Evolutionary conservation across 371 early-diverging fungal species (phyloP), one percentile per base, ranked within the genome.

Genomic region (Actinomucor elegans): DNA sequence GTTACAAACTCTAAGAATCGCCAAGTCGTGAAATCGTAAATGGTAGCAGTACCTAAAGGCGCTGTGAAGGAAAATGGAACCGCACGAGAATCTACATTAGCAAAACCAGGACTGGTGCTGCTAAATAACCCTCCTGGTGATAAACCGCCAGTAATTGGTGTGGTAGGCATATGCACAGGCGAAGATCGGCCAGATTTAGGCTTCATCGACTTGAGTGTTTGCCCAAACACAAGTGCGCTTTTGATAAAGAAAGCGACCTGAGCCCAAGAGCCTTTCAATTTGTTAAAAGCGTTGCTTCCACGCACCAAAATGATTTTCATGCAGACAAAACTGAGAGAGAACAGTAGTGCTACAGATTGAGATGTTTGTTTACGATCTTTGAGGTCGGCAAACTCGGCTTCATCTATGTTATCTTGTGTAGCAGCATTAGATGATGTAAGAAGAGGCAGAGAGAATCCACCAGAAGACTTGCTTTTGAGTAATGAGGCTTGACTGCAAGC

Each of bases 281-380:
- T 73, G 49, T 75, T 67, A 57, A 70, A 71, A 28, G 69, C 75
- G 41, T 37, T 66, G 35, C 52, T 61, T 10, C 76, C 79, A 4
- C 84, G 72, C 2, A 84, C 70, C 18, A 84, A 50, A 32, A 84
- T 78, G n/a, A 80, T 69, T 38, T 82, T 74, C 45, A 84, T 61
- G 0, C 82, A 81, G 2, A 75, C 69, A 46, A 84, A 79, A 51
- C 82, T 71, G 1, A 80, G 63, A 0, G 79, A 52, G 11, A 71
- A 69, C 21, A 67, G 23, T 6, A 71, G 59, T 14, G 71, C 68
- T 15, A 65, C 49, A 0, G 59, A 34, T 1, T 59, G 56, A 10
- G 68, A 67, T 2, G 67, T 60, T 23, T 74, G 67, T 12, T 73
- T 68, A 4, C 61, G 63, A 18, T 71, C 68, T 38, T 71, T 64